Base-by-base conservation (phyloP, 495 filamentous ascomycete species). In the Tuber aestivum region DNA sequence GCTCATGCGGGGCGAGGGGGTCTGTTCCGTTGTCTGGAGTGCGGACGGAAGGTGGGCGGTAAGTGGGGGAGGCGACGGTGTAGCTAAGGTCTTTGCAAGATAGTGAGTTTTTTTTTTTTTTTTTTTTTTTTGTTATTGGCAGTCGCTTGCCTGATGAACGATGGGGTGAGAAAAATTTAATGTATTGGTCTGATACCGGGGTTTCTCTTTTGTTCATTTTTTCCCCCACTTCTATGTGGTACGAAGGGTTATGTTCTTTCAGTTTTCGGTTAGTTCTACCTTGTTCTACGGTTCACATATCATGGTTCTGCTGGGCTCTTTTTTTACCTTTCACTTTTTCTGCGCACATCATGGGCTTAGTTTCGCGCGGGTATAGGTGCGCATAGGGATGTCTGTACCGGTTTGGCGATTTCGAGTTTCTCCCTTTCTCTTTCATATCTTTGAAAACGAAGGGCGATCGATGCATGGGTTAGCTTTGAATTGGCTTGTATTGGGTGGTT, bases 31-130 rank as follows among this genome's bases (percentile, higher is more conserved):
- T 18, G 91, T 93, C 32, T 99, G 96, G 95, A 95, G 92, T 82
- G 90, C 92, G 78, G 95, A 99, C 80, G 94, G 95, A 48, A 88
- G 92, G 75, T 94, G 94, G 92, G 94, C 98, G 50, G 93, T 99
- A 75, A 93, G 92, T 77, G 96, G 90, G 16, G 95, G 95, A 32
- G 95, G 95, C n/a, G 95, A 99, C 83, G 96, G 95, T 3, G 90
- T 97, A 32, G 95, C 97, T 69, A 99, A 97, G 86, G 95, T 98
- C 74, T 97, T 97, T 87, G 91, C 92, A 65, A 84, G 91, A 84
- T 90, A 79, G 76, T 78, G 50, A 61, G 50, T 61, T 61, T 61
- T 61, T 61, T 61, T 61, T 8, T 12, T 32, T 48, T 18, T 1
- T 0, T 65, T 65, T 0, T 65, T 35, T 65, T 35, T 65, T 65